Evolutionary conservation across 305 asterid species (phyloP).

Genomic region (Fraxinus ornus): DNA sequence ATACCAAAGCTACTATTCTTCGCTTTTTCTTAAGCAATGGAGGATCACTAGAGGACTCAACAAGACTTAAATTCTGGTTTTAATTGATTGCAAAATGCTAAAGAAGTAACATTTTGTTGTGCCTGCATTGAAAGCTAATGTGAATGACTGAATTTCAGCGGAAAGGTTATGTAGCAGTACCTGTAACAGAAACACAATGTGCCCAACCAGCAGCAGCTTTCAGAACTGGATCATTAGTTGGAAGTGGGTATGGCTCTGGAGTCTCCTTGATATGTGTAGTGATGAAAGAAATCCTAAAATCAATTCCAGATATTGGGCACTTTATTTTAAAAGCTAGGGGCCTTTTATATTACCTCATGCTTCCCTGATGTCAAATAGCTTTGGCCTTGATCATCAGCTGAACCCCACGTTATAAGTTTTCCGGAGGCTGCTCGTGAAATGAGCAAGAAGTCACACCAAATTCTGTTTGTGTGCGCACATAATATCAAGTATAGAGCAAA

Average conservation of each 20-base stretch:
- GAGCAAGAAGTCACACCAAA: not conserved
- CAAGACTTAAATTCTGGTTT: not conserved
- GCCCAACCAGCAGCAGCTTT: conserved; percentile 81
- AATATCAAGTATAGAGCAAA: not conserved
- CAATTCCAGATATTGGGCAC: conserved; percentile 11
- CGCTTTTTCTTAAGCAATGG: not conserved
- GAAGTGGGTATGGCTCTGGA: conserved; percentile 57
- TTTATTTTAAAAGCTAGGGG: not conserved
- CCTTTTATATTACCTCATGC: conserved; percentile 56
- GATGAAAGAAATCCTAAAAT: conserved; percentile 30
- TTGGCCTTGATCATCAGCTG: conserved; percentile 77
- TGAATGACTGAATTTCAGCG: conserved; percentile 4
- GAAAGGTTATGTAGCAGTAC: conserved; percentile 25
- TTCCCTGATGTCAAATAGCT: conserved; percentile 73
- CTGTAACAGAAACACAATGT: conserved; percentile 62
- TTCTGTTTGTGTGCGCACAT: not conserved
- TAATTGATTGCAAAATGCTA: not conserved
- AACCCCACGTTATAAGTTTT: conserved; percentile 69
- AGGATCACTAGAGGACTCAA: not conserved
- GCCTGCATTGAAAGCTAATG: not conserved
- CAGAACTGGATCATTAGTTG: conserved; percentile 44
- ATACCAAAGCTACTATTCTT: not conserved
- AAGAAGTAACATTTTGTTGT: conserved; percentile 4
- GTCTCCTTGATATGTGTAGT: conserved; percentile 36
- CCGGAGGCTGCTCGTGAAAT: conserved; percentile 43